Evolutionary conservation across 2,329 filamentous ascomycete species (phyloP), one percentile per base, ranked within the genome.

Genomic region (Epichloe gansuensis): DNA sequence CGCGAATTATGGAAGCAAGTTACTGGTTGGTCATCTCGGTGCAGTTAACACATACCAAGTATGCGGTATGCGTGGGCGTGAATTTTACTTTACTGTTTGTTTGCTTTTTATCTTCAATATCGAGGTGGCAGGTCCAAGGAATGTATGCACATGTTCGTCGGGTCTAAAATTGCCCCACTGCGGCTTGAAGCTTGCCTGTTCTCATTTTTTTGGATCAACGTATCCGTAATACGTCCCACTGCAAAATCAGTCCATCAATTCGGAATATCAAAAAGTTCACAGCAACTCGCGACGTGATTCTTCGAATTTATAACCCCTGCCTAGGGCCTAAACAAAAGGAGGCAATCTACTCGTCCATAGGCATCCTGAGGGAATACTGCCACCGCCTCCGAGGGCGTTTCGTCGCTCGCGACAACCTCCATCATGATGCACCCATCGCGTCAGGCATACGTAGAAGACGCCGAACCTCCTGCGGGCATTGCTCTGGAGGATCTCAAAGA

Each of bases 381-480:
- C 15, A 40, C 34, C 36, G 8, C 25, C 17, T 15, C 25, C n/a
- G 21, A 13, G 36, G 3, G 12, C 43, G 31, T 38, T 31, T 41
- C 23, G 25, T 47, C 47, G n/a, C 39, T 44, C 27, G 39, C 25
- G 42, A 34, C 53, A 35, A 40, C 34, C 45, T 27, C 41, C 69
- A 73, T 62, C 57, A 81, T 78, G 72, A 82, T 95, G 73, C 91
- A 96, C 74, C 91, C 91, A 53, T 82, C 91, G 66, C 81, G 93
- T 58, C 85, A 91, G 70, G 91, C 91, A 42, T 96, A 94, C 69
- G 89, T 97, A 57, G 91, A 97, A 75, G 91, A 96, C 64, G 82
- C 74, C 43, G 75, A 80, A 64, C 69, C 76, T 50, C 78, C 84
- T 57, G 59, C 57, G 50, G 72, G 72, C 41, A 68, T 77, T 49